A percentile compares a stretch with the other conserved stretches of the same genome.
Conservation (phyloP, 2,329 filamentous ascomycete genomes). For the Xylariaceae sp. region DNA sequence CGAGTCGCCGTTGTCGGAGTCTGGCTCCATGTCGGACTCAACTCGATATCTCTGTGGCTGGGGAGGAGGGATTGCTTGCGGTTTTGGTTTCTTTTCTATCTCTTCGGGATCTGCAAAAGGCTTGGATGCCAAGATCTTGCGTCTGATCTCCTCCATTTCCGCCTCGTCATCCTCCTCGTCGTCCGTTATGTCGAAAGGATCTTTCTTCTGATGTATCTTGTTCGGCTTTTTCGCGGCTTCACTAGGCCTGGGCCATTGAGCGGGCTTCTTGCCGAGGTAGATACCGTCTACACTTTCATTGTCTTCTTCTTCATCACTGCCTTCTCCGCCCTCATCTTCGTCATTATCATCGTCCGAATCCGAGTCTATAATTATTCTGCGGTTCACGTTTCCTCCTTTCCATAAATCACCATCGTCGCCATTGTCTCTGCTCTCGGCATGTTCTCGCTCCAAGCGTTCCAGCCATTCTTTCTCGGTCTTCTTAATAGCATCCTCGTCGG, state of each 20-base stretch:
- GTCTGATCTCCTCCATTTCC: conserved; percentile 90
- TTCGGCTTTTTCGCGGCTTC: conserved; percentile 44
- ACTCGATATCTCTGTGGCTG: conserved; percentile 56
- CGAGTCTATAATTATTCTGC: conserved; percentile 59
- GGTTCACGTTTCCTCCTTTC: conserved; percentile 90
- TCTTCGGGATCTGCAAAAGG: conserved; percentile 73
- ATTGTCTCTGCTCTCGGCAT: conserved; percentile 76
- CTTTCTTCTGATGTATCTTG: conserved; percentile 58
- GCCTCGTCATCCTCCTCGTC: conserved; percentile 73
- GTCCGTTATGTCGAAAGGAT: conserved; percentile 79
- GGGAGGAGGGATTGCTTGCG: conserved; percentile 68
- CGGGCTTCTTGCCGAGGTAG: conserved; percentile 63
- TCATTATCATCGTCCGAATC: conserved; percentile 58
- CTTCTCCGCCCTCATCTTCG: conserved; percentile 50
- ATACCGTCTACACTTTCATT: conserved; percentile 62
- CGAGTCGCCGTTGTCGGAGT: conserved; percentile 67
- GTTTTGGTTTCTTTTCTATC: conserved; percentile 59
- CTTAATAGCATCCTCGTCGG: conserved; percentile 82
- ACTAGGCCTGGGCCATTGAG: conserved; percentile 42
- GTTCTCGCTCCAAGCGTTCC: conserved; percentile 87
- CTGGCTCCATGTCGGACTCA: conserved; percentile 73
- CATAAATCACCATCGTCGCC: conserved; percentile 77
- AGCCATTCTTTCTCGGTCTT: conserved; percentile 87
- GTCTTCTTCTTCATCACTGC: conserved; percentile 52
- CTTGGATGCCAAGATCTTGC: conserved; percentile 89